These are phyloP conservation scores for Suhomyces taliae DNA, from an alignment of 1,139 yeast genomes.

Conservation along the genomic window DNA sequence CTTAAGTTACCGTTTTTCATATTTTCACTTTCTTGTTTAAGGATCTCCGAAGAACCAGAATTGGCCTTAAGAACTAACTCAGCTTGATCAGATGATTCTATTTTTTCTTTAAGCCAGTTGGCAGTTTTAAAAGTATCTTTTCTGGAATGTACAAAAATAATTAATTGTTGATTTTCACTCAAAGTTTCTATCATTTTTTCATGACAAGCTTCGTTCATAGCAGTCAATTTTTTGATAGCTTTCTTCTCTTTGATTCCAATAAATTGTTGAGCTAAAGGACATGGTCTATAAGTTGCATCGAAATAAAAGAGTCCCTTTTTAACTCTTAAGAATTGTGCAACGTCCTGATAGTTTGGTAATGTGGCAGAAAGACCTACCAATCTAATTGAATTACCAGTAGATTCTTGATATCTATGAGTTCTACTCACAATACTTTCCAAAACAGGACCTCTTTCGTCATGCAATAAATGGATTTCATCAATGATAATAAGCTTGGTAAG, in stretches of 20 bases:
- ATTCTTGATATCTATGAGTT: constrained; percentile 51
- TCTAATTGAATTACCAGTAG: constrained; percentile 51
- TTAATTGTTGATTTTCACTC: constrained; percentile 62
- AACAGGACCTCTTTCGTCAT: constrained; percentile 95
- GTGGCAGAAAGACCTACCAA: constrained; percentile 92
- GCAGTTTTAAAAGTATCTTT: constrained; percentile 91
- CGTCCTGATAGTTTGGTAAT: constrained; percentile 86
- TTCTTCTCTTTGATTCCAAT: constrained; percentile 86
- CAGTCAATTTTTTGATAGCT: constrained; percentile 73
- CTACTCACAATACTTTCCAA: constrained; percentile 85
- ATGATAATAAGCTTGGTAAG: constrained; percentile 75
- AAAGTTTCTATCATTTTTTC: constrained; percentile 76
- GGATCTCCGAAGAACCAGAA: constrained; percentile 60
- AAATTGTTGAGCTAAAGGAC: constrained; percentile 87
- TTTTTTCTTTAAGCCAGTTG: constrained; percentile 62
- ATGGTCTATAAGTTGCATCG: constrained; percentile 83
- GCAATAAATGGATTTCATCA: constrained; percentile 91
- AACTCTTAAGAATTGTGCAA: constrained; percentile 78
- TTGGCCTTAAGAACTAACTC: constrained; percentile 50
- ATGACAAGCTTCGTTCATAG: constrained; percentile 90
- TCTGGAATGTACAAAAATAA: constrained; percentile 90
- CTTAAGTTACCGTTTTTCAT: constrained; percentile 57
- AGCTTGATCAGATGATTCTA: constrained; percentile 55
- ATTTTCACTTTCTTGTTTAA: constrained; percentile 61
- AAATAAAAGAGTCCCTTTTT: constrained; percentile 68